Base-by-base conservation (phyloP, 805 yeast species). In the Isabelozyma pseudorhagii region DNA sequence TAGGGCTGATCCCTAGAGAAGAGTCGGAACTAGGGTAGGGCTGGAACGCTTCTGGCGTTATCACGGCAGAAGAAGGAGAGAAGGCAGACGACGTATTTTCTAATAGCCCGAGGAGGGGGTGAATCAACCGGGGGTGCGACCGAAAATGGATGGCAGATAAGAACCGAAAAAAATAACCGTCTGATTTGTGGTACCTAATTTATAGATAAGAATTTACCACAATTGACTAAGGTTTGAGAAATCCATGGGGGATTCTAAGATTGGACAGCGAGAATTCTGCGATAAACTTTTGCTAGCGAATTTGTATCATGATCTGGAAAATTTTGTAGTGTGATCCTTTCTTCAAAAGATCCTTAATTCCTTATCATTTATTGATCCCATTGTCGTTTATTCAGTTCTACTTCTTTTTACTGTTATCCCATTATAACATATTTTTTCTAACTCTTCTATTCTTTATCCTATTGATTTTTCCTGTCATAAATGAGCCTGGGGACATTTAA, bases 401-500 rank as follows among this genome's bases (percentile, higher is more conserved):
- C 44, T 42, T 34, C 44, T 18, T 21, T 21, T 21, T 21, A 21
- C 25, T 4, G 25, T 21, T 21, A 6, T 2, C 2, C 25, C 25
- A 21, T 21, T 2, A 15, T 21, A 21, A 1, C 25, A 5, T 21
- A 2, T 21, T 31, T 31, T 9, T 31, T 31, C 8, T 2, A 4
- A 31, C 8, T 31, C n/a, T 31, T 31, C 36, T 31, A 10, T 13
- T 1, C 36, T 13, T 2, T 31, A 9, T 31, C n/a, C 36, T 31
- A 10, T 31, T 31, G 5, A 10, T 31, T 31, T 31, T 8, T 10
- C n/a, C n/a, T 31, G n/a, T 5, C n/a, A 31, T 10, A 5, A 10
- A 31, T 31, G 36, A 31, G 36, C 36, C 36, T 31, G 36, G 36
- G 36, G 36, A 29, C 18, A 9, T 58, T 46, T 44, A 60, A 62